Percentiles rank a stretch among this genome's conserved stretches.
Conservation (phyloP, 1,139 yeast species). For the Sugiyamaella sp. region DNA sequence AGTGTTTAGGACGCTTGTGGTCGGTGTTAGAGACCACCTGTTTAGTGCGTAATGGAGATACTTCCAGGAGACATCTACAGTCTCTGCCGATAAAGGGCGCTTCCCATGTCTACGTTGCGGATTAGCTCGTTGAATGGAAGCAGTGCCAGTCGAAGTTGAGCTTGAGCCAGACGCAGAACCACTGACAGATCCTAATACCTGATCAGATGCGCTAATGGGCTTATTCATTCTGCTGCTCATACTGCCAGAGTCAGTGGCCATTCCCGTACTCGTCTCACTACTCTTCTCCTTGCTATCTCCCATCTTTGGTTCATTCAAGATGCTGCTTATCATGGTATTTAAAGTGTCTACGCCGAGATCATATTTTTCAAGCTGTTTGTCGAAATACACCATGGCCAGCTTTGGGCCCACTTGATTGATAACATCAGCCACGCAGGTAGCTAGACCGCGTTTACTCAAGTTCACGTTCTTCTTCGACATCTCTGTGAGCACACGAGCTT, state of each 20-base stretch:
- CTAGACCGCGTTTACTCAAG: slow-evolving; percentile 30
- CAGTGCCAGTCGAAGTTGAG: no score
- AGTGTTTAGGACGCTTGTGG: slow-evolving; percentile 30
- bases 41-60: slow-evolving; percentile 25
- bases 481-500: slow-evolving; percentile 27
- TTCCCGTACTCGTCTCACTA: no score
- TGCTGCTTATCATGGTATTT: slow-evolving; percentile 23
- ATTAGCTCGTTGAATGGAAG: no score
- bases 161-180: no score
- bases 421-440: slow-evolving; percentile 30
- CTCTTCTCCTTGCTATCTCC: slow-evolving; percentile 14
- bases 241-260: no score
- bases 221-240: no score
- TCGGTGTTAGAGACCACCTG: slow-evolving; percentile 28
- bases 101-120: no score
- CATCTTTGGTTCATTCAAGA: slow-evolving; percentile 17
- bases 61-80: slow-evolving; percentile 28
- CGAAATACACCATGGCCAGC: slow-evolving; percentile 29
- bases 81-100: neutral
- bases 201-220: no score
- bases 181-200: no score
- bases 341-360: slow-evolving; percentile 22
- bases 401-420: slow-evolving; percentile 32
- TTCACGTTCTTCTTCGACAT: slow-evolving; percentile 34
- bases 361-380: slow-evolving; percentile 21